Conservation (phyloP, 192 early-diverging fungal genomes). For the Gonapodya sp. region DNA sequence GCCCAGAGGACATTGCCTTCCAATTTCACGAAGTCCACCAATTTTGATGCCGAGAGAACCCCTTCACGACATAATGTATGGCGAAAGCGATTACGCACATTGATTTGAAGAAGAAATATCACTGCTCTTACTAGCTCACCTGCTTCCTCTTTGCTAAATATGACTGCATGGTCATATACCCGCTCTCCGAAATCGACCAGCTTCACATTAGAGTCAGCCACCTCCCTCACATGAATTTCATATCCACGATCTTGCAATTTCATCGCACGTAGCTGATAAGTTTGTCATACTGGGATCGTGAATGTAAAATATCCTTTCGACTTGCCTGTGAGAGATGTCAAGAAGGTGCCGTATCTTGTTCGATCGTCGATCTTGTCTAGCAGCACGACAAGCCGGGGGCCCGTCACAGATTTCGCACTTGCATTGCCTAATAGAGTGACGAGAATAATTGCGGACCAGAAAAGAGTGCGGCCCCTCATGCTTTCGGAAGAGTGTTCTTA, state of each 20-base stretch:
- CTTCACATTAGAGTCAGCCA: conserved; percentile 35
- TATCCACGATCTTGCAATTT: conserved; percentile 42
- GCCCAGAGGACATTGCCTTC: conserved; percentile 86
- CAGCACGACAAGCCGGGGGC: conserved; percentile 56
- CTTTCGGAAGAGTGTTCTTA: background rate
- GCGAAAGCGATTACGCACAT: too few relatives aligned
- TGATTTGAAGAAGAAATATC: background rate
- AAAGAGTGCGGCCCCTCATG: background rate
- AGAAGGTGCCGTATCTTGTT: conserved; percentile 42
- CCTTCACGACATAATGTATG: background rate
- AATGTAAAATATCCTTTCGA: background rate
- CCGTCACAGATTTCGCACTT: conserved; percentile 50
- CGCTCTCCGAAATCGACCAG: conserved; percentile 54
- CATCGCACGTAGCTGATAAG: background rate
- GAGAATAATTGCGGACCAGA: background rate
- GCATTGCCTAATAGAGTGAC: background rate
- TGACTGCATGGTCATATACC: conserved; percentile 68
- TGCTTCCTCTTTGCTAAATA: conserved; percentile 64
- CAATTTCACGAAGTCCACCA: conserved; percentile 78
- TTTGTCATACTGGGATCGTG: background rate
- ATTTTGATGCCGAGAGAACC: conserved; percentile 13
- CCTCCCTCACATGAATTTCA: conserved; percentile 42
- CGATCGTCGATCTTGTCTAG: conserved; percentile 42
- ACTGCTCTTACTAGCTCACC: conserved; percentile 28
- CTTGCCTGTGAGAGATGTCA: conserved; percentile 45